Evolutionary conservation across 2,329 filamentous ascomycete genomes (phyloP), one percentile per base, ranked within the genome.

Genomic region (Aspergillus sp.): DNA sequence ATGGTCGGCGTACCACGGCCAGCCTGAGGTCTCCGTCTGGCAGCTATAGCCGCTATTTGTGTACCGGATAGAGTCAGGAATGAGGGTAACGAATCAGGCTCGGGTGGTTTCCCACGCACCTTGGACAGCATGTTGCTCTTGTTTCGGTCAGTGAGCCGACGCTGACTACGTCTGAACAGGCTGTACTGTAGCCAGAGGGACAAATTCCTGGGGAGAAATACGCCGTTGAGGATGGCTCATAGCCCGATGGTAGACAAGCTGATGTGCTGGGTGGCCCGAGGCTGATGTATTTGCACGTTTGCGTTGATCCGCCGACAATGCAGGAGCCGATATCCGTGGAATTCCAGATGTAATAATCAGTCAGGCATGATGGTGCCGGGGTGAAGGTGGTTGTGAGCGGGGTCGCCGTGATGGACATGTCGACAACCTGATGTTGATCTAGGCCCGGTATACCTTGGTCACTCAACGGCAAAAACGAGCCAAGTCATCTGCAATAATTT

Each of bases 141-240:
- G 43, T 51, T 23, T 51, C 49, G 6, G 49, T 46, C 34, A 47
- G 7, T 4, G 32, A 32, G 3, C 43, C 43, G n/a, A 41, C 16
- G 5, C 11, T 29, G 4, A 20, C 11, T 5, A 44, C 10, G 3
- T 21, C 16, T 13, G 31, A 34, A 13, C 36, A 38, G 3, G 49
- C 49, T 2, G 31, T 34, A 5, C n/a, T 21, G 23, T 51, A 51
- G 21, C 49, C 49, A 36, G 36, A 41, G 14, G 49, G 43, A 25
- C 49, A 51, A 9, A 51, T 16, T 7, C 49, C 49, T 2, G 49
- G 49, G 13, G 43, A 51, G 20, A 46, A 51, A 23, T 46, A 51
- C 3, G n/a, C 11, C 10, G 16, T 41, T 11, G 49, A 13, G 16
- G 9, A 31, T 10, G 43, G 5, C n/a, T 23, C 31, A 21, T 34